A percentile compares a stretch with the other conserved stretches of the same genome.
Evolutionary conservation across 495 filamentous ascomycete species (phyloP).

Genomic region (Schizothecium vesticola): DNA sequence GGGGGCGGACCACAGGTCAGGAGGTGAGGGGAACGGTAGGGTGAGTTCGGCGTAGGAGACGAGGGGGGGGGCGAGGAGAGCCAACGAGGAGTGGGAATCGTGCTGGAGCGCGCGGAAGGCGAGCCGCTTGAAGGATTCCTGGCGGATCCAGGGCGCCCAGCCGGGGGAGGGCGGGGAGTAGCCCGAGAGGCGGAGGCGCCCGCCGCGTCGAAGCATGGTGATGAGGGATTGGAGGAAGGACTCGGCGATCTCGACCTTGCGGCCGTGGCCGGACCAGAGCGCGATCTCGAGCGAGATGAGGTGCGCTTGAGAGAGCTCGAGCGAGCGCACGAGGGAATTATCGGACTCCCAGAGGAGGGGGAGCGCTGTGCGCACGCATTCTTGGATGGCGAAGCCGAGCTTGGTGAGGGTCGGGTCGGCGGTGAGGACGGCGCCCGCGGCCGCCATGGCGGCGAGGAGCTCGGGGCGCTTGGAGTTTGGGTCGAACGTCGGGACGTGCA

Average conservation of each 20-base stretch:
- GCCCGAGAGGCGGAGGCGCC: conserved; percentile 16
- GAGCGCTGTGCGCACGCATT: conserved; percentile 44
- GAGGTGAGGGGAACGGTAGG: neutral
- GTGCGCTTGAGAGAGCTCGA: conserved; percentile 46
- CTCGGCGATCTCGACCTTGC: conserved; percentile 57
- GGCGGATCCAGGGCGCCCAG: neutral
- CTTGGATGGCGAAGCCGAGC: conserved; percentile 52
- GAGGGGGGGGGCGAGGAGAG: conserved; percentile 8
- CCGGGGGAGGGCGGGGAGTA: neutral
- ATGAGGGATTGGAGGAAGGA: conserved; percentile 46
- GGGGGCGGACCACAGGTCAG: neutral
- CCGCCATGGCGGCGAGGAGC: conserved; percentile 43
- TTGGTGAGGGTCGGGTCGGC: conserved; percentile 45
- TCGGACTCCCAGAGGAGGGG: conserved; percentile 44
- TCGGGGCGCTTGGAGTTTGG: conserved; percentile 32
- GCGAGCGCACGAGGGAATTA: conserved; percentile 17
- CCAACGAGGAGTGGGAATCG: neutral
- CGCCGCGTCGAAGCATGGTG: conserved; percentile 33
- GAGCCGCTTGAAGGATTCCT: neutral
- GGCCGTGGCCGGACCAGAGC: conserved; percentile 54
- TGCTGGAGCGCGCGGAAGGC: neutral
- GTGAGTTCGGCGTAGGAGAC: conserved; percentile 5
- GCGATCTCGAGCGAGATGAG: conserved; percentile 48
- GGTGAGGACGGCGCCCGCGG: conserved; percentile 47
- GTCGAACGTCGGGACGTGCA: conserved; percentile 13